Percentiles rank a stretch among this genome's conserved stretches.
phyloP scores from a whole-genome alignment of 1,284 basidiomycete genomes.

The Papiliotrema fonsecae region DNA sequence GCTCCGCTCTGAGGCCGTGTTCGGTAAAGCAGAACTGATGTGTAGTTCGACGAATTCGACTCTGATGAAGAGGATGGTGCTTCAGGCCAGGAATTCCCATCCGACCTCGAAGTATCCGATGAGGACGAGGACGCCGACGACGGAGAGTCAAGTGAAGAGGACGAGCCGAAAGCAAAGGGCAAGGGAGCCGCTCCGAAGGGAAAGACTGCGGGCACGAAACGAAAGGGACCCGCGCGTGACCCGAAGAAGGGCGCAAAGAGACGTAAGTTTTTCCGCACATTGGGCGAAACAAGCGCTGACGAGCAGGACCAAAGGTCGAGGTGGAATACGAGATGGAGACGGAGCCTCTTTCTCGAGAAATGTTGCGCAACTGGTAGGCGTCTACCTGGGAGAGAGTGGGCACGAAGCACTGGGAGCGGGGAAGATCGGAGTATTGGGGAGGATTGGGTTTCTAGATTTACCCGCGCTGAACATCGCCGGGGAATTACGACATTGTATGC shows the following conservation, averaged over 20 bases:
- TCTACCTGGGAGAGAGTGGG: not conserved
- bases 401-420: not conserved
- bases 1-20: too few relatives aligned
- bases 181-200: constrained; percentile 53
- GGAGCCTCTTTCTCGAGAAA: constrained; percentile 57
- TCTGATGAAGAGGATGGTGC: constrained; percentile 41
- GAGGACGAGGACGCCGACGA: constrained; percentile 40
- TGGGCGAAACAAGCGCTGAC: not conserved
- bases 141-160: constrained; percentile 48
- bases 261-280: constrained; percentile 21
- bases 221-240: constrained; percentile 45
- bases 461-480: too few relatives aligned
- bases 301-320: constrained; percentile 66
- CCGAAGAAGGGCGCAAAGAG: constrained; percentile 55
- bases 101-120: constrained; percentile 44
- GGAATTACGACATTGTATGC: constrained; percentile 1
- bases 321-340: constrained; percentile 94
- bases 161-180: constrained; percentile 37
- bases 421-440: not conserved
- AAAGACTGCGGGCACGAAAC: constrained; percentile 45
- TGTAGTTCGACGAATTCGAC: constrained; percentile 45
- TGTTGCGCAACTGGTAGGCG: constrained; percentile 49
- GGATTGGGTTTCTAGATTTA: too few relatives aligned
- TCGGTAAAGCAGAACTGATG: not conserved
- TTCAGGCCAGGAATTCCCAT: constrained; percentile 40